Evolutionary conservation across 176 grass and related monocot genomes (phyloP), one percentile per base, ranked within the genome.

Genomic region (Rhipidocladum racemiflorum): DNA sequence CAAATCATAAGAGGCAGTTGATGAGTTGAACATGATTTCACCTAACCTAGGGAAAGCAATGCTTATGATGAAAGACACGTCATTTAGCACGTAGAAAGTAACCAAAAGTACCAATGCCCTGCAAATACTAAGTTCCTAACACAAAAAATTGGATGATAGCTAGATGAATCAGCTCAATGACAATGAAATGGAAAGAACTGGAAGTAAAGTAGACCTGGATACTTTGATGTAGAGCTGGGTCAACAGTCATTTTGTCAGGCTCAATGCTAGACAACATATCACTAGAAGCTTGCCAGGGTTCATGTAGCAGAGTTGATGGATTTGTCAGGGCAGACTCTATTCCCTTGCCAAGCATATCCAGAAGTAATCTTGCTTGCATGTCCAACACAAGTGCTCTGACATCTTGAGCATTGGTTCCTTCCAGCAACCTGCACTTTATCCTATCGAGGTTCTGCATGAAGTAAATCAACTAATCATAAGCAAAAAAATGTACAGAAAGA

Each of bases 341-440:
- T 82, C 96, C 96, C 69, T 95, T 95, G 83, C 96, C 93, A 68
- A 99, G 88, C 96, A 99, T 99, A 81, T 99, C 92, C 42, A 99
- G 83, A 82, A 99, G 88, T 61, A 99, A 89, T 86, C 96, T 93
- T 88, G 92, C 96, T 91, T 99, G 96, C 96, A 99, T 99, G 82
- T 99, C 96, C 88, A 99, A 85, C 65, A 99, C 96, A 91, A 99
- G 90, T 82, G 96, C 96, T 38, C 92, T 91, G 27, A 99, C 96
- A 85, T 99, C 96, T 90, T 99, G 96, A 80, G 96, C 92, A 88
- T 99, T 99, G 74, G 96, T 99, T 75, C 96, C 96, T 89, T 99
- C 96, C 76, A 99, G 77, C 64, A 99, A 90, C 73, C 96, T 93
- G 70, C 96, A 99, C 50, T 99, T 99, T 83, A 99, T 95, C 81